Conservation (phyloP, 2,329 filamentous ascomycete species). For the Blastomyces gilchristii region DNA sequence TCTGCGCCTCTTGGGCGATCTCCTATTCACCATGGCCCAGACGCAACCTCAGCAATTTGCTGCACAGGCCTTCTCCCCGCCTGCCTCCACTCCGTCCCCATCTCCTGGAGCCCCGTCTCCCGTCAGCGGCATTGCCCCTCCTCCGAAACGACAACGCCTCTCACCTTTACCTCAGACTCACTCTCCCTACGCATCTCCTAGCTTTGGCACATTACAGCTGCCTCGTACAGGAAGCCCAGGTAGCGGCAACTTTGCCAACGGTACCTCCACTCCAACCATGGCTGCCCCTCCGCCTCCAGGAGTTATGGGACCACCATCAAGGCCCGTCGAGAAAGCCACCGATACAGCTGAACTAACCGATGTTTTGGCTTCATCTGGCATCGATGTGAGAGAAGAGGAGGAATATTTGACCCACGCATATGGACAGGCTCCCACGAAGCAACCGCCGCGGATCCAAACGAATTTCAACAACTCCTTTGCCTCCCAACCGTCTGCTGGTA, state of each 20-base stretch:
- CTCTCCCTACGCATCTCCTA: constrained; percentile 53
- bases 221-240: constrained; percentile 21
- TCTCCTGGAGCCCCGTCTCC: constrained; percentile 50
- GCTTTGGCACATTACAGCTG: constrained; percentile 41
- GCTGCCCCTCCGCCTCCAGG: constrained; percentile 30
- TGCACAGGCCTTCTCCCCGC: constrained; percentile 52
- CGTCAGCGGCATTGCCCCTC: constrained; percentile 43
- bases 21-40: constrained; percentile 46
- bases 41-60: constrained; percentile 45
- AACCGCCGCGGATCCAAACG: constrained; percentile 37
- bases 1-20: background rate
- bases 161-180: constrained; percentile 58
- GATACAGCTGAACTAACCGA: constrained; percentile 65
- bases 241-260: constrained; percentile 37
- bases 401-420: constrained; percentile 58
- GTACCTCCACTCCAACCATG: constrained; percentile 40
- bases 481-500: constrained; percentile 34
- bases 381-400: constrained; percentile 79
- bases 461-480: constrained; percentile 33
- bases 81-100: constrained; percentile 53
- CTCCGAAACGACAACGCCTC: constrained; percentile 62
- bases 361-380: constrained; percentile 71
- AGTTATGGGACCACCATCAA: constrained; percentile 54
- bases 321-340: constrained; percentile 44
- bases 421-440: constrained; percentile 33